Conservation (phyloP, 2,329 filamentous ascomycete species). For the Pseudopithomyces maydicus region DNA sequence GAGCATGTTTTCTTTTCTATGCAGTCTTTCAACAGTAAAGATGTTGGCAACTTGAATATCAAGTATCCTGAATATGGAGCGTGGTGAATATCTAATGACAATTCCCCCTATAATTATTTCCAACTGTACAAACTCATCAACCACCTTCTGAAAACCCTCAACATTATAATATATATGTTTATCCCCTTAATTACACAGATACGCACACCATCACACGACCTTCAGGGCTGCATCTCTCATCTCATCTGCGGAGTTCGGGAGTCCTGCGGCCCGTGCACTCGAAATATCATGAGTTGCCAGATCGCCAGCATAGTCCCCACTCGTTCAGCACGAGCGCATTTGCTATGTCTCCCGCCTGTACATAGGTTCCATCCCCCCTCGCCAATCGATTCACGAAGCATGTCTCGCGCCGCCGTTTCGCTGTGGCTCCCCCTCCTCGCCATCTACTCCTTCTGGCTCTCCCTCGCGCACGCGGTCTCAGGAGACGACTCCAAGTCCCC, state of each 20-base stretch:
- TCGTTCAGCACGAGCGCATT: not conserved
- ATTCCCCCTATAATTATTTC: too few species aligned
- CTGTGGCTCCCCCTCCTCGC: constrained; percentile 32
- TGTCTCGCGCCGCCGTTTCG: not conserved
- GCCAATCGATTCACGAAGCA: not conserved
- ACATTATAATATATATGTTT: too few species aligned
- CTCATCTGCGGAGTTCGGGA: not conserved
- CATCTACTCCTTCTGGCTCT: constrained; percentile 34
- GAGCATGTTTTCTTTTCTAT: not conserved
- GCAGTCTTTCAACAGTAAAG: too few species aligned
- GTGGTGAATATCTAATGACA: too few species aligned
- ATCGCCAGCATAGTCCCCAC: not conserved
- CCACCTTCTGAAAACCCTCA: too few species aligned
- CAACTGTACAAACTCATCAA: not conserved
- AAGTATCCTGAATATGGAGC: too few species aligned
- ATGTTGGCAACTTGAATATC: too few species aligned
- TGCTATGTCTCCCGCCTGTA: constrained; percentile 4
- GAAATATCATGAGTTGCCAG: constrained; percentile 8
- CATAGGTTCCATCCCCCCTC: not conserved
- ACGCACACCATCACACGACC: not conserved
- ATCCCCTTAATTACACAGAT: too few species aligned
- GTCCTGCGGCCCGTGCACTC: constrained; percentile 1
- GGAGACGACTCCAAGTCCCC: constrained; percentile 47
- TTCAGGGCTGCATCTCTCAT: not conserved
- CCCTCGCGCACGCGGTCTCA: constrained; percentile 46